A percentile compares a stretch with the other conserved stretches of the same genome.
Evolutionary conservation across 805 yeast species (phyloP).

Genomic region (Ogataea polymorpha): DNA sequence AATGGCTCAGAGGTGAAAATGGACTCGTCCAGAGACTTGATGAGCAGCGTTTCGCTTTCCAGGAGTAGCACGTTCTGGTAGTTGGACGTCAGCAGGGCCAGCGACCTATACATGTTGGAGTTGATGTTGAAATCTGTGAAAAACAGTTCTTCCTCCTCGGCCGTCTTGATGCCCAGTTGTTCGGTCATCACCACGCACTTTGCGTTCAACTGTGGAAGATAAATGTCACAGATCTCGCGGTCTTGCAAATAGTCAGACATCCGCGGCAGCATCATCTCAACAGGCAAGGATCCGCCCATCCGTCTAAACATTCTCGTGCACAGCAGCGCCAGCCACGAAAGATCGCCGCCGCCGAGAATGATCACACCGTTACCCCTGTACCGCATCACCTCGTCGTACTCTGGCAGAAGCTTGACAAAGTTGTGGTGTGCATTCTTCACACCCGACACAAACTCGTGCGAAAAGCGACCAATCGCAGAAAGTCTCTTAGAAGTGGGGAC

Average conservation of each 20-base stretch:
- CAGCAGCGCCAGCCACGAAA: constrained; percentile 56
- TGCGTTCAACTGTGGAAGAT: constrained; percentile 49
- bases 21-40: constrained; percentile 37
- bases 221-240: constrained; percentile 44
- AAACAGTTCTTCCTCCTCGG: constrained; percentile 37
- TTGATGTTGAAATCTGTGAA: constrained; percentile 39
- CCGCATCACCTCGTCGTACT: constrained; percentile 32
- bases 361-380: constrained; percentile 56
- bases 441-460: constrained; percentile 25
- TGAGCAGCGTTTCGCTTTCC: constrained; percentile 44
- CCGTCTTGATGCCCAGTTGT: constrained; percentile 39
- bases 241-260: constrained; percentile 38
- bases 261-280: constrained; percentile 44
- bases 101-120: constrained; percentile 31
- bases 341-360: constrained; percentile 64
- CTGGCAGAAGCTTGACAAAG: constrained; percentile 36
- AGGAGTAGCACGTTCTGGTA: constrained; percentile 45
- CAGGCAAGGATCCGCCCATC: constrained; percentile 44
- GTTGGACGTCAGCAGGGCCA: constrained; percentile 42
- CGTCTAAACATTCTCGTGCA: constrained; percentile 49
- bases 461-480: constrained; percentile 15
- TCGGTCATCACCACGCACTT: constrained; percentile 55
- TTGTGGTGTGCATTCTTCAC: constrained; percentile 33
- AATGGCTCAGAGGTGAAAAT: constrained; percentile 47
- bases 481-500: constrained; percentile 8